Base-by-base conservation (phyloP, 345 rosid species). In the Hypericum perforatum region DNA sequence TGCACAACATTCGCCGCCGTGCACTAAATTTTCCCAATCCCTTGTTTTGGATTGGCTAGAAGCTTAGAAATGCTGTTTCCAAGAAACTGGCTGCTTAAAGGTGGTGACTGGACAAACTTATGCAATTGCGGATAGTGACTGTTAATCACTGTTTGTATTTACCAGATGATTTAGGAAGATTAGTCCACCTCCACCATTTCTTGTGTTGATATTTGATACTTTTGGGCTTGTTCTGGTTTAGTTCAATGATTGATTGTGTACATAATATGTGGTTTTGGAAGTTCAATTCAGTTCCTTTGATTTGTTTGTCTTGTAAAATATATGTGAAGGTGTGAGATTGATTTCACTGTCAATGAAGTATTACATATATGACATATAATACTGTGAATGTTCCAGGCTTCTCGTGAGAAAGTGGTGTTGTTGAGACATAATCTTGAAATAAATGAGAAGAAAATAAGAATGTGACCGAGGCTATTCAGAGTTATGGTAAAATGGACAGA, bases 361-460 rank as follows among this genome's bases (percentile, higher is more conserved):
- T n/a, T 32, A 66, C 43, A 61, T 53, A 53, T 54, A 10, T 44
- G 14, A 49, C 42, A 22, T n/a, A n/a, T 22, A 22, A 22, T 22
- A 22, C 32, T 22, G 32, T 22, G 32, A 22, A 22, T 22, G 13
- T 53, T 54, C 52, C 79, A 89, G 95, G 82, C 68, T 66, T 53
- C 62, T 37, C 37, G 53, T 41, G 66, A 63, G 56, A 68, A 72
- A 56, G 60, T 65, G 47, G 61, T 49, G 37, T 57, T 65, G 59
- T 68, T 58, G 76, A 77, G 65, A 68, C 67, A 67, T 70, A 86
- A 78, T 53, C 54, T 61, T 61, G 77, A 78, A 73, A 55, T 56
- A 59, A 59, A 81, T 63, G 81, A 79, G 52, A 64, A 69, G 51
- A 76, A 74, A 62, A 70, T 81, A 65, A 71, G 76, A 45, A 70